phyloP scores from a whole-genome alignment of 306 rosid genomes.

The Glycine latifolia region DNA sequence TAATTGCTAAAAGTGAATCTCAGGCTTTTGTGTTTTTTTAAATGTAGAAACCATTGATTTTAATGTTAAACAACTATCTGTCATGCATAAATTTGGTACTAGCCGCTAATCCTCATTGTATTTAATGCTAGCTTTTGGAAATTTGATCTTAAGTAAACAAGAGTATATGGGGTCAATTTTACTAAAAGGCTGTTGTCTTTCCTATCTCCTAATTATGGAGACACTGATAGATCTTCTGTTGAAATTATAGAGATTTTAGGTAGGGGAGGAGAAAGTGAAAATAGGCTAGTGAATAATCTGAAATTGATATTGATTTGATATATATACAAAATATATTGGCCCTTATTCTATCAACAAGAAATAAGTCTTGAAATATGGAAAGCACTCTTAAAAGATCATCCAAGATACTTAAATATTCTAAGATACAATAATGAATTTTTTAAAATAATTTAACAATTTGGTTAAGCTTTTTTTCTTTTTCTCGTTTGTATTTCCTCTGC shows the following conservation, averaged over 20 bases:
- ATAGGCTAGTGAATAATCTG: conserved; percentile 3
- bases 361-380: conserved; percentile 3
- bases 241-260: neutral
- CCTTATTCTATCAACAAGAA: neutral
- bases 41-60: conserved; percentile 12
- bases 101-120: conserved; percentile 30
- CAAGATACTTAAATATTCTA: neutral
- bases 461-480: neutral
- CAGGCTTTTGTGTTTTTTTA: conserved; percentile 34
- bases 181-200: conserved; percentile 26
- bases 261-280: neutral
- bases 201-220: conserved; percentile 27
- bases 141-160: conserved; percentile 20
- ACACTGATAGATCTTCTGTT: neutral
- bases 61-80: conserved; percentile 1
- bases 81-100: conserved; percentile 14
- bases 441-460: neutral
- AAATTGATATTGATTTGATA: neutral
- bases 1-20: conserved; percentile 31
- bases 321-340: neutral
- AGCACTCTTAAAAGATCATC: neutral
- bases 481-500: neutral
- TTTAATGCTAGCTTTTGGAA: conserved; percentile 1
- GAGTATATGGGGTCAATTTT: neutral
- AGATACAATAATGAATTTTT: neutral